Conservation (phyloP, 495 filamentous ascomycete genomes). For the Beverwykella pulmonaria region DNA sequence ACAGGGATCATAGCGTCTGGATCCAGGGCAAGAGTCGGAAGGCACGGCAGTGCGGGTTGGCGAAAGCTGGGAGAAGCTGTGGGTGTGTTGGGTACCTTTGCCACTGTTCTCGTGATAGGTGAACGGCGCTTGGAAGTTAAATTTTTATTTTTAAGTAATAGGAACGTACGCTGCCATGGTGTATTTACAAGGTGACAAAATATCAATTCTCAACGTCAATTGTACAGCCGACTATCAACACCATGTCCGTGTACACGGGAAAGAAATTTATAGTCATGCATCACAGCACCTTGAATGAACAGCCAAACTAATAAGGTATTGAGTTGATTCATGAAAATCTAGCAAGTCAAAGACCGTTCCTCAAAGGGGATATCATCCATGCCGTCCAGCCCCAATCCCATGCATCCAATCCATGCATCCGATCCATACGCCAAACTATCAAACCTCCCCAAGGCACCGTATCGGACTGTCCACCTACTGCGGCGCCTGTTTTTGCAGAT, state of each 20-base stretch:
- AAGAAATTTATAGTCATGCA: too few species aligned
- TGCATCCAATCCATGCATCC: background rate
- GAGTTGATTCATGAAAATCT: background rate
- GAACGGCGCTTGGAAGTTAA: too few species aligned
- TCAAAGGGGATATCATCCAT: conserved; percentile 17
- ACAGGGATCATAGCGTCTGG: too few species aligned
- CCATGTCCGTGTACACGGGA: too few species aligned
- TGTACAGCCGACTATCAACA: too few species aligned
- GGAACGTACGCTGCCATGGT: too few species aligned
- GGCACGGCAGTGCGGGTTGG: too few species aligned
- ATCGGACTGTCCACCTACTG: background rate
- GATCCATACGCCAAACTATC: background rate
- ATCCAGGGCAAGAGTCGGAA: too few species aligned
- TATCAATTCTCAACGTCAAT: too few species aligned
- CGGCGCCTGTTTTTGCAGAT: conserved; percentile 68
- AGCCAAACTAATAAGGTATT: background rate
- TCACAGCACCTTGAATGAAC: background rate
- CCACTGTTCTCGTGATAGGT: background rate
- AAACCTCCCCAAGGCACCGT: background rate
- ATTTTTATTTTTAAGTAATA: too few species aligned
- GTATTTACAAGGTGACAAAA: too few species aligned
- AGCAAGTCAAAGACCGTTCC: background rate
- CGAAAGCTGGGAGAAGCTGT: background rate
- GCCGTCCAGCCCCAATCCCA: background rate
- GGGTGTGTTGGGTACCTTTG: too few species aligned